Evolutionary conservation across 352 stramenopile species (phyloP).

Genomic region (Phytophthora pisi): DNA sequence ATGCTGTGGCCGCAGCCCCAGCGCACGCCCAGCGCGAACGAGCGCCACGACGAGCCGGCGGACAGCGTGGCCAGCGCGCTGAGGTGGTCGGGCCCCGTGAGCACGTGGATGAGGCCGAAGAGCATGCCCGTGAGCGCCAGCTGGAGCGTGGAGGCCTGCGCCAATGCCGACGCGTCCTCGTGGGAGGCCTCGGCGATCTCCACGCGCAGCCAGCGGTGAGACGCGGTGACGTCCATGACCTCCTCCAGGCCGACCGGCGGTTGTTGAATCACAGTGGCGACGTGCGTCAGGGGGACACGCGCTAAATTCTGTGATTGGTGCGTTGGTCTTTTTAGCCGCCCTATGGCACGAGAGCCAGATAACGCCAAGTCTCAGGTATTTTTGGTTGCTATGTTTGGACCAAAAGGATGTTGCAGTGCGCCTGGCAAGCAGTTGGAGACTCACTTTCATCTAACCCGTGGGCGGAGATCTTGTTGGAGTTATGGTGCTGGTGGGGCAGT

Average conservation of each 20-base stretch:
- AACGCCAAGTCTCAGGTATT: constrained; percentile 1
- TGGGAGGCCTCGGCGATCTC: constrained; percentile 33
- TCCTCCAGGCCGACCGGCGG: not conserved
- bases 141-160: constrained; percentile 43
- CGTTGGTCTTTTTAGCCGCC: not conserved
- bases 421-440: not conserved
- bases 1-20: constrained; percentile 91
- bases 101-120: constrained; percentile 69
- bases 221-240: constrained; percentile 13
- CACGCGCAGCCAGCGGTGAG: constrained; percentile 45
- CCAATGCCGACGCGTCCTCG: constrained; percentile 37
- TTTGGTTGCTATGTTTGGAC: constrained; percentile 1
- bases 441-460: too few relatives aligned
- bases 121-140: constrained; percentile 60
- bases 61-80: constrained; percentile 84
- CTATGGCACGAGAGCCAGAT: not conserved
- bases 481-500: constrained; percentile 61
- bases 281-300: not conserved
- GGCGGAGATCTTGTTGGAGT: too few relatives aligned
- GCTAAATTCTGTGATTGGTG: constrained; percentile 9
- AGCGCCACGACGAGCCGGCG: constrained; percentile 70
- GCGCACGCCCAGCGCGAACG: constrained; percentile 82
- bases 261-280: not conserved
- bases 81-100: constrained; percentile 87
- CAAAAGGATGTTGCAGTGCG: constrained; percentile 6